phyloP scores from a whole-genome alignment of 805 yeast genomes.

The Candida suzukii region DNA sequence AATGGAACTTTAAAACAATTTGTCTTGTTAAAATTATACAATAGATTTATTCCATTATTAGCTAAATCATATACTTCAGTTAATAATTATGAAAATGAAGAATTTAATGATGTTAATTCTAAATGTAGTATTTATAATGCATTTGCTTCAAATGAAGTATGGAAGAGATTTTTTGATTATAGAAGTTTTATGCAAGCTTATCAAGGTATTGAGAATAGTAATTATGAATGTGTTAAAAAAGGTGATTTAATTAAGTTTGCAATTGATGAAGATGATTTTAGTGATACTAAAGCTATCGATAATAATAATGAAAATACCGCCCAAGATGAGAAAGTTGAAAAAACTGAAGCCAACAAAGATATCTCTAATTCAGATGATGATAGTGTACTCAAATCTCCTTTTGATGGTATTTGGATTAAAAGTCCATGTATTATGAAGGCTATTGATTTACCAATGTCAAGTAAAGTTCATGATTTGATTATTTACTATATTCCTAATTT shows the following conservation, averaged over 20 bases:
- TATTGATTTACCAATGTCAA: constrained; percentile 6
- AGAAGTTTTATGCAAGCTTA: constrained; percentile 25
- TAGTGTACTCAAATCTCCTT: neutral
- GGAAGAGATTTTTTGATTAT: constrained; percentile 24
- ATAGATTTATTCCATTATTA: constrained; percentile 13
- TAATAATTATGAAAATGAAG: neutral
- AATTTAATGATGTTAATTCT: neutral
- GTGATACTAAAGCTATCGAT: neutral
- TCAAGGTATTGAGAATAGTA: constrained; percentile 27
- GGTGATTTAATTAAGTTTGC: neutral
- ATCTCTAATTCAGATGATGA: too few species aligned
- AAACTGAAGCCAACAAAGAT: constrained; percentile 1
- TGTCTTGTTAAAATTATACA: constrained; percentile 12
- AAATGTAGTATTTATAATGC: constrained; percentile 9
- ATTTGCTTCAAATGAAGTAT: constrained; percentile 23
- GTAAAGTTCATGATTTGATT: constrained; percentile 29
- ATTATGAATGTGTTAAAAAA: constrained; percentile 11
- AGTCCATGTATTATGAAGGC: constrained; percentile 28
- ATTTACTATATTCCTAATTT: constrained; percentile 40
- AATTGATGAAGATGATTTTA: neutral
- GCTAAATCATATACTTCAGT: constrained; percentile 11
- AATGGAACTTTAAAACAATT: constrained; percentile 24
- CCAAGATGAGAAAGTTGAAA: neutral
- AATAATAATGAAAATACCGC: neutral
- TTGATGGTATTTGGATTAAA: constrained; percentile 17